These are phyloP conservation scores for Calonectria naviculata DNA, from an alignment of 2,329 filamentous ascomycete species.

Conservation along the genomic window DNA sequence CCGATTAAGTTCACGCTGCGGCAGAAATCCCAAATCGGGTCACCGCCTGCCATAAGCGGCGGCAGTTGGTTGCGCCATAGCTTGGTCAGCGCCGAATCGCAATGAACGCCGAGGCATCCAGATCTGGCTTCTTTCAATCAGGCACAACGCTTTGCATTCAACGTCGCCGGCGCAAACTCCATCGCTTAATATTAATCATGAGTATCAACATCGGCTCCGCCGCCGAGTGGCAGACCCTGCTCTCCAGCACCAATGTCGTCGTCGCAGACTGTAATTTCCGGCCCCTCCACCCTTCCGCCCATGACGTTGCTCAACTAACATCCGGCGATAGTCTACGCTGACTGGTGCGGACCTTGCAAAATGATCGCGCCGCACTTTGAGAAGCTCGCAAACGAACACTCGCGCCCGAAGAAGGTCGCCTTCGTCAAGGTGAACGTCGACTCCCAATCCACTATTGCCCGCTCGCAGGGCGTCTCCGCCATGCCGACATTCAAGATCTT, in stretches of 20 bases:
- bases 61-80: slow-evolving; percentile 3
- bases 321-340: slow-evolving; percentile 79
- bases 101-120: slow-evolving; percentile 19
- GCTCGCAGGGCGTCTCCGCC: slow-evolving; percentile 82
- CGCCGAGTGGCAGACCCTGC: slow-evolving; percentile 77
- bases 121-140: slow-evolving; percentile 31
- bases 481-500: slow-evolving; percentile 97
- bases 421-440: slow-evolving; percentile 96
- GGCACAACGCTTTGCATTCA: background rate
- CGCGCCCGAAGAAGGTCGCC: slow-evolving; percentile 83
- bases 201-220: slow-evolving; percentile 71
- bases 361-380: slow-evolving; percentile 91
- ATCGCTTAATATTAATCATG: slow-evolving; percentile 48
- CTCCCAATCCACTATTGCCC: slow-evolving; percentile 79
- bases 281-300: slow-evolving; percentile 5
- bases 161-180: slow-evolving; percentile 17
- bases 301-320: slow-evolving; percentile 37
- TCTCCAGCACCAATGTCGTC: slow-evolving; percentile 81
- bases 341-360: slow-evolving; percentile 96
- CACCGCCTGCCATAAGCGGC: slow-evolving; percentile 37
- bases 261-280: slow-evolving; percentile 85
- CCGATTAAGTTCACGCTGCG: slow-evolving; percentile 27
- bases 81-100: slow-evolving; percentile 33
- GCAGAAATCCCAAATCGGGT: slow-evolving; percentile 38
- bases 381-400: slow-evolving; percentile 81